A percentile compares a stretch with the other conserved stretches of the same genome.
phyloP scores from a whole-genome alignment of 169 alveolate genomes.

The Hepatocystis sp. region DNA sequence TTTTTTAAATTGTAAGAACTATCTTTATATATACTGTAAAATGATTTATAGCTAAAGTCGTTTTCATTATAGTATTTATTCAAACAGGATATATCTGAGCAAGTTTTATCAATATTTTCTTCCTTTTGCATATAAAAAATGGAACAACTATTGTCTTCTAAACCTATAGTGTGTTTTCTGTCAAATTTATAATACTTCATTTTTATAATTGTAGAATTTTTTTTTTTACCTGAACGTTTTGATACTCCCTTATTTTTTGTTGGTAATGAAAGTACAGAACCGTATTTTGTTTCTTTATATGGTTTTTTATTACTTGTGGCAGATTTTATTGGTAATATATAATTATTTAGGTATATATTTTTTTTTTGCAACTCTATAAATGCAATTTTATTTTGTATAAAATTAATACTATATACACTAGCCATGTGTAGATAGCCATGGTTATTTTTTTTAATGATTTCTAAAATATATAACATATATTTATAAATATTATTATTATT shows the following conservation, averaged over 20 bases:
- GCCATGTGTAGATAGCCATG: slow-evolving; percentile 18
- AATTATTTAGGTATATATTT: background rate
- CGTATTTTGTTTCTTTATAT: background rate
- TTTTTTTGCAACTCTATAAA: background rate
- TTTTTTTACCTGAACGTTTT: background rate
- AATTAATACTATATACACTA: slow-evolving; percentile 20
- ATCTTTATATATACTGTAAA: slow-evolving; percentile 52
- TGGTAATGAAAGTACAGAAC: background rate
- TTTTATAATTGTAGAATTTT: slow-evolving; percentile 5
- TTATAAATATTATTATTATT: too few relatives aligned
- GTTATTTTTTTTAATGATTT: slow-evolving; percentile 3
- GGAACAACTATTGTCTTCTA: slow-evolving; percentile 45
- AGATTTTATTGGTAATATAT: background rate
- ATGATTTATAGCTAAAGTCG: slow-evolving; percentile 23
- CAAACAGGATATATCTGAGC: background rate
- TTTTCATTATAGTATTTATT: slow-evolving; percentile 30
- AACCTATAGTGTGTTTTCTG: slow-evolving; percentile 19
- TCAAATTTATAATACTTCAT: slow-evolving; percentile 20
- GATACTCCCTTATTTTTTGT: background rate
- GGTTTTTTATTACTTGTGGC: background rate
- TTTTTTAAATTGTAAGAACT: slow-evolving; percentile 11
- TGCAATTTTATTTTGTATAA: slow-evolving; percentile 33
- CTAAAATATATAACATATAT: slow-evolving; percentile 28
- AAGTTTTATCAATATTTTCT: background rate
- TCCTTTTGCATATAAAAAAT: slow-evolving; percentile 40